Evolutionary conservation across 257 asterid genomes (phyloP), one percentile per base, ranked within the genome.

Genomic region (Primulina eburnea): DNA sequence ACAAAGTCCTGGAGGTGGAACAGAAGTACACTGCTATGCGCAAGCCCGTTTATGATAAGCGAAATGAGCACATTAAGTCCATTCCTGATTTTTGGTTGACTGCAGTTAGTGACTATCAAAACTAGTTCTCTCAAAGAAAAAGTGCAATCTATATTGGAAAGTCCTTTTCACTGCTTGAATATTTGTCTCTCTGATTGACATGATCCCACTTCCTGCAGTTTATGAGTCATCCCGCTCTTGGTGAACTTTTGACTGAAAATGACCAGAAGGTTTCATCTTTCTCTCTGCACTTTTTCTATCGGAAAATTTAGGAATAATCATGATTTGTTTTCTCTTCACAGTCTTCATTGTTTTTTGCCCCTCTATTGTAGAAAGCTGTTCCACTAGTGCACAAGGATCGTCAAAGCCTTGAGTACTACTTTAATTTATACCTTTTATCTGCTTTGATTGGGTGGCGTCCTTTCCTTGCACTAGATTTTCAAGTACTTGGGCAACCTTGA

Each of bases 221-320:
- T 74, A 71, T 82, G 83, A 94, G 96, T 67, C 99, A 94, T 76
- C 99, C 99, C 65, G 96, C 87, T 32, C 89, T 94, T 70, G 76
- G 96, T 67, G 96, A 86, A 67, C 92, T 94, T 76, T 79, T 94
- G 79, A 87, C 89, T 57, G 99, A 89, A 65, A 96, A 90, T 79
- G 99, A 94, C 82, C 96, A 89, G 74, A 90, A 90, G 96, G 97
- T 89, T 72, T 71, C 66, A 5, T n/a, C 65, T 63, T 55, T 68
- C 11, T 68, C 74, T 75, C 14, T 62, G 71, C 69, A 47, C 66
- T 62, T 60, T 60, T 12, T 61, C 20, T 71, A 56, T 65, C 52
- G 55, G 24, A 57, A 29, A 24, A 65, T 56, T 28, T 28, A 14
- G 38, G 43, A 17, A 60, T 73, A 38, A 24, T 32, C 30, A 52